Evolutionary conservation across 306 rosid genomes (phyloP).

Genomic region (Albizia julibrissin): DNA sequence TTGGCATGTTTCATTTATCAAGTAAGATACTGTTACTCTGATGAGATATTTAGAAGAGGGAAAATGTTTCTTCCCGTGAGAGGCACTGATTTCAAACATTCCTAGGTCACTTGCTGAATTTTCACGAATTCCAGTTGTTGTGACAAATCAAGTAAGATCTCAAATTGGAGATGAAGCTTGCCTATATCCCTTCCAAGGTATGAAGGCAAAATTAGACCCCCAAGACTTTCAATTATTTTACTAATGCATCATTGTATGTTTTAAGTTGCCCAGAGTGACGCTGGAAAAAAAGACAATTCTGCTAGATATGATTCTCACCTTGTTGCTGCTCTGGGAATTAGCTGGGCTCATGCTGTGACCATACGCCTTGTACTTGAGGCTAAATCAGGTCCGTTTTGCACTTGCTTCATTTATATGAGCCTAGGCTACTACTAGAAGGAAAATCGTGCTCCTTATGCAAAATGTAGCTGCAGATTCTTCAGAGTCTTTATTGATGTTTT

Average conservation of each 20-base stretch:
- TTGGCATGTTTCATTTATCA: slow-evolving; percentile 87
- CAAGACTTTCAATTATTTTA: slow-evolving; percentile 15
- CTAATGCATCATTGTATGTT: slow-evolving; percentile 18
- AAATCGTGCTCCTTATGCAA: background rate
- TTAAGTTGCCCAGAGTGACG: slow-evolving; percentile 46
- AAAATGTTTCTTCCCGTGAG: slow-evolving; percentile 25
- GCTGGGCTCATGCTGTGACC: slow-evolving; percentile 98
- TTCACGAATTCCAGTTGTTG: slow-evolving; percentile 86
- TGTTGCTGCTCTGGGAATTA: slow-evolving; percentile 93
- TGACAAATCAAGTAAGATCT: slow-evolving; percentile 95
- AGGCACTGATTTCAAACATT: slow-evolving; percentile 28
- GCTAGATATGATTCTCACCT: slow-evolving; percentile 74
- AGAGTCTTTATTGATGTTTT: background rate
- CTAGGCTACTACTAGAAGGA: background rate
- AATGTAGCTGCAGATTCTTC: slow-evolving; percentile 17
- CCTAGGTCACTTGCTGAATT: slow-evolving; percentile 89
- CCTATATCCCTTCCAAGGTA: slow-evolving; percentile 86
- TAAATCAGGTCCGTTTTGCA: slow-evolving; percentile 61
- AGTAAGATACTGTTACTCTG: slow-evolving; percentile 49
- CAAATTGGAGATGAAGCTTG: slow-evolving; percentile 63
- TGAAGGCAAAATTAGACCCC: slow-evolving; percentile 32
- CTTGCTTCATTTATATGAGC: background rate
- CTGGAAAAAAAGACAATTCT: slow-evolving; percentile 33
- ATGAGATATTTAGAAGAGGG: slow-evolving; percentile 29
- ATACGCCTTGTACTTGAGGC: slow-evolving; percentile 90